Conservation (phyloP, 2,329 filamentous ascomycete genomes). For the Ascochyta clinopodiicola region DNA sequence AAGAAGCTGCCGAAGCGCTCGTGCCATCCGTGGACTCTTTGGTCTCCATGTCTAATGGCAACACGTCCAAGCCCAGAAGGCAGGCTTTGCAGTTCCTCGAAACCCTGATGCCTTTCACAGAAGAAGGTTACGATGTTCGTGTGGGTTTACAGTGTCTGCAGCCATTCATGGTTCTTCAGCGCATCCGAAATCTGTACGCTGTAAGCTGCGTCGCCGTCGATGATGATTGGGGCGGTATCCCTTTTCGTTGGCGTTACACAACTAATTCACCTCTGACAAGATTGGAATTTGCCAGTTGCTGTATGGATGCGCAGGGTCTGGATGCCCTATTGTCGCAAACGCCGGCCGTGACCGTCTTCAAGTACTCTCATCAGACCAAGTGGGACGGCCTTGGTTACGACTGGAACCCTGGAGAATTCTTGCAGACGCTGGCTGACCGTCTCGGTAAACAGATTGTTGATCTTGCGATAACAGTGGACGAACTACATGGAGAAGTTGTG, state of each 20-base stretch:
- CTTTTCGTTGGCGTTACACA: conserved; percentile 38
- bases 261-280: conserved; percentile 32
- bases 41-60: conserved; percentile 25
- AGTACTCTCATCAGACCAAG: conserved; percentile 45
- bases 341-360: conserved; percentile 35
- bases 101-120: conserved; percentile 39
- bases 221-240: conserved; percentile 38
- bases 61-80: conserved; percentile 1
- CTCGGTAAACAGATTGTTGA: conserved; percentile 34
- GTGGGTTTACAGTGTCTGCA: conserved; percentile 37
- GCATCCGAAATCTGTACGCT: conserved; percentile 38
- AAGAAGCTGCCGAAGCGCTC: conserved; percentile 25
- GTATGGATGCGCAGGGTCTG: conserved; percentile 40
- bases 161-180: conserved; percentile 35
- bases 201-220: conserved; percentile 42
- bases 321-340: conserved; percentile 33
- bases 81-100: conserved; percentile 33
- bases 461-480: conserved; percentile 43
- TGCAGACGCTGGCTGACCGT: conserved; percentile 32
- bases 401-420: conserved; percentile 44
- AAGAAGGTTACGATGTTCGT: conserved; percentile 39
- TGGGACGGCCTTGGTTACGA: conserved; percentile 41
- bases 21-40: conserved; percentile 26
- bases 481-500: conserved; percentile 37
- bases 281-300: conserved; percentile 41